Evolutionary conservation across 176 grass and related monocot genomes (phyloP).

Genomic region (maize (Zea mays)): Zm-B73-REFERENCE-NAM-5.0 NC_050096.1:187284001-187284500

Average conservation of each 20-base stretch:
- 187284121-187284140: too few relatives aligned
- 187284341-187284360: neutral
- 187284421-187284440: neutral
- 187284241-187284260: constrained; percentile 98
- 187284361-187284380: neutral
- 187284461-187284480: neutral
- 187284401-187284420: neutral
- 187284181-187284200: too few relatives aligned
- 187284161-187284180: too few relatives aligned
- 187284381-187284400: neutral
- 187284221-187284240: too few relatives aligned
- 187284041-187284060: too few relatives aligned
- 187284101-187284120: too few relatives aligned
- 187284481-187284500: neutral
- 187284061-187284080: too few relatives aligned
- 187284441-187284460: neutral
- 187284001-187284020: too few relatives aligned
- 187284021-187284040: too few relatives aligned
- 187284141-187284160: too few relatives aligned
- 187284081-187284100: too few relatives aligned
- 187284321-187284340: neutral
- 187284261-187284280: constrained; percentile 46
- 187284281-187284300: constrained; percentile 12
- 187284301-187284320: neutral
- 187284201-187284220: too few relatives aligned